phyloP scores from a whole-genome alignment of 306 rosid species.

The Pyrus bretschneideri region DNA sequence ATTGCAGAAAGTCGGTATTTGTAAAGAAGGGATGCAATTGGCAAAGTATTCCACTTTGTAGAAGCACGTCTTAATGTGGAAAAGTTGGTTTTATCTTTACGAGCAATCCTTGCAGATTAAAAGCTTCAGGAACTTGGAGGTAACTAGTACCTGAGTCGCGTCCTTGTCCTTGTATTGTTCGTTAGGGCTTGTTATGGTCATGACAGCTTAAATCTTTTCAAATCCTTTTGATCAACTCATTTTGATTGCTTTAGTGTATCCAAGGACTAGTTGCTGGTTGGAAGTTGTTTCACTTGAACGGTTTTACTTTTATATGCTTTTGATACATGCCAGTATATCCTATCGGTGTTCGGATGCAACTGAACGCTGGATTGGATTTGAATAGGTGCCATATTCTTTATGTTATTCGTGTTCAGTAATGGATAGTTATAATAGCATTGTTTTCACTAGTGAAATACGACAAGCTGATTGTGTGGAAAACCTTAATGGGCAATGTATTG shows the following conservation, averaged over 20 bases:
- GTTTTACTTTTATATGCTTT: neutral
- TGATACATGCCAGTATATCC: neutral
- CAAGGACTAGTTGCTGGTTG: neutral
- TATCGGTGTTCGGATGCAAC: neutral
- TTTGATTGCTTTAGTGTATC: neutral
- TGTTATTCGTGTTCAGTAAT: neutral
- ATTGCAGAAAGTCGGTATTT: neutral
- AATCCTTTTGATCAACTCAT: neutral
- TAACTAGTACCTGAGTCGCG: neutral
- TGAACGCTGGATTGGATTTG: neutral
- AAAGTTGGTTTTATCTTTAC: neutral
- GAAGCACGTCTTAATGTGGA: neutral
- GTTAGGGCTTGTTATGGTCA: neutral
- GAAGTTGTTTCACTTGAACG: neutral
- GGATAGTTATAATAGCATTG: too few species aligned
- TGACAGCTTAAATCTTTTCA: neutral
- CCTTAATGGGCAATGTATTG: neutral
- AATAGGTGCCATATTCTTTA: neutral
- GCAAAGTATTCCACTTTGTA: neutral
- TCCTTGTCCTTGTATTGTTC: neutral
- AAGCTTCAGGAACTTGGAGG: neutral
- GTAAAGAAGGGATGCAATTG: neutral
- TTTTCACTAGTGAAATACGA: neutral
- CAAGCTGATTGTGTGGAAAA: neutral
- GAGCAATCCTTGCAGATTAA: neutral